phyloP scores from a whole-genome alignment of 768 basidiomycete species.

The Crassisporium funariophilum region DNA sequence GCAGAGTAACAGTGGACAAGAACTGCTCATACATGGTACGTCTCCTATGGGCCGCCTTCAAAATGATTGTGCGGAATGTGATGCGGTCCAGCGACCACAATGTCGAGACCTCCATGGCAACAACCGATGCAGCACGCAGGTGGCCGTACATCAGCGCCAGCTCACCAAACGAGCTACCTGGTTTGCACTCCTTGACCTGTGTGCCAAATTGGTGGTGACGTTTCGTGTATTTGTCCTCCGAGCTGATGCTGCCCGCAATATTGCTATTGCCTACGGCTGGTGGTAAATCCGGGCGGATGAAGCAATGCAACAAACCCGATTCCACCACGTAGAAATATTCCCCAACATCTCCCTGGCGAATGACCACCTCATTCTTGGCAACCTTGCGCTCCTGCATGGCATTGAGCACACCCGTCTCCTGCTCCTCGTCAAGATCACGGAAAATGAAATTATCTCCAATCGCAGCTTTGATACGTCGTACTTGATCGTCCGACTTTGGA shows the following conservation, averaged over 20 bases:
- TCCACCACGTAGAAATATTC: conserved; percentile 99
- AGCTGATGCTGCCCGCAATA: conserved; percentile 37
- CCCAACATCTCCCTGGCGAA: conserved; percentile 95
- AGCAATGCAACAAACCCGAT: conserved; percentile 82
- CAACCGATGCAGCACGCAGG: conserved; percentile 91
- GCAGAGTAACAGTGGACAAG: conserved; percentile 84
- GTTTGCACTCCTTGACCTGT: conserved; percentile 82
- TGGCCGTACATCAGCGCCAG: conserved; percentile 98
- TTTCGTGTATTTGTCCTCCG: conserved; percentile 59
- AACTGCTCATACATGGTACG: conserved; percentile 97
- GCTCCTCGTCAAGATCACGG: conserved; percentile 95
- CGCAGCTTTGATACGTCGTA: conserved; percentile 83
- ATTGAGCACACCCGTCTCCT: conserved; percentile 87
- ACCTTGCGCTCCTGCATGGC: conserved; percentile 92
- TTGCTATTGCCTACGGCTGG: too few species aligned
- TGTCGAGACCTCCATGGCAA: conserved; percentile 79
- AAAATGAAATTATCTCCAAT: conserved; percentile 93
- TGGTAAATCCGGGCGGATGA: conserved; percentile 68
- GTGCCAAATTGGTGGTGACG: conserved; percentile 75
- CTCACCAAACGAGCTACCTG: conserved; percentile 92
- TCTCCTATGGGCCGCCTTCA: conserved; percentile 88
- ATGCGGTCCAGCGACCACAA: conserved; percentile 97
- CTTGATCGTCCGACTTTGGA: conserved; percentile 81
- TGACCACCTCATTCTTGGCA: conserved; percentile 80
- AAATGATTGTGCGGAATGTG: conserved; percentile 96